These are phyloP conservation scores for Globisporangium cystogenes DNA, from an alignment of 352 stramenopile genomes.

Conservation along the genomic window DNA sequence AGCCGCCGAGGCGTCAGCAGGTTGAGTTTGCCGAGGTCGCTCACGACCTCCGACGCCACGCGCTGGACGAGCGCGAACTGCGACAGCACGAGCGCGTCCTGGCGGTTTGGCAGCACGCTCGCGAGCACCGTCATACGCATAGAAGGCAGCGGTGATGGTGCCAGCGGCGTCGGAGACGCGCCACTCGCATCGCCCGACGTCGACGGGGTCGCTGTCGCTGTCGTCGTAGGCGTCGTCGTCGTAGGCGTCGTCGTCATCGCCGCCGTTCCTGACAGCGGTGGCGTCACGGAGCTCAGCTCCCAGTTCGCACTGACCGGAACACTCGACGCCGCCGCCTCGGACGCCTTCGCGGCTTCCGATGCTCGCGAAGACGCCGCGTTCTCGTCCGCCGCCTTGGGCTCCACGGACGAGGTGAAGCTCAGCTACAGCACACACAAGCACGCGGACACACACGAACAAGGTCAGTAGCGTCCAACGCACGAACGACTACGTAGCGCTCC, in stretches of 20 bases:
- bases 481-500: background rate
- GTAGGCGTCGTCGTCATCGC: background rate
- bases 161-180: too few species aligned
- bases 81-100: background rate
- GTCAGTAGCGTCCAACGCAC: background rate
- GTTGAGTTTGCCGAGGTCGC: constrained; percentile 7
- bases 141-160: background rate
- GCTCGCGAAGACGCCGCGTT: background rate
- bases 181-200: background rate
- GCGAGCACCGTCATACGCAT: background rate
- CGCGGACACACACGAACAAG: background rate
- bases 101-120: background rate
- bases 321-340: background rate
- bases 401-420: constrained; percentile 4
- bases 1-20: constrained; percentile 2
- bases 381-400: background rate
- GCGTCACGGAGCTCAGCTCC: background rate
- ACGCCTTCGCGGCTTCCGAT: background rate
- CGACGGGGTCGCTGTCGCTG: too few species aligned
- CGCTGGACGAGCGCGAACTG: constrained; percentile 8
- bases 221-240: background rate
- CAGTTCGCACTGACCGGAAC: background rate
- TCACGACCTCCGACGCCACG: background rate
- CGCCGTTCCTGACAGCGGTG: background rate
- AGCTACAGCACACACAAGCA: background rate